Base-by-base conservation (phyloP, 2,329 filamentous ascomycete genomes). In the Colletotrichum sp. region DNA sequence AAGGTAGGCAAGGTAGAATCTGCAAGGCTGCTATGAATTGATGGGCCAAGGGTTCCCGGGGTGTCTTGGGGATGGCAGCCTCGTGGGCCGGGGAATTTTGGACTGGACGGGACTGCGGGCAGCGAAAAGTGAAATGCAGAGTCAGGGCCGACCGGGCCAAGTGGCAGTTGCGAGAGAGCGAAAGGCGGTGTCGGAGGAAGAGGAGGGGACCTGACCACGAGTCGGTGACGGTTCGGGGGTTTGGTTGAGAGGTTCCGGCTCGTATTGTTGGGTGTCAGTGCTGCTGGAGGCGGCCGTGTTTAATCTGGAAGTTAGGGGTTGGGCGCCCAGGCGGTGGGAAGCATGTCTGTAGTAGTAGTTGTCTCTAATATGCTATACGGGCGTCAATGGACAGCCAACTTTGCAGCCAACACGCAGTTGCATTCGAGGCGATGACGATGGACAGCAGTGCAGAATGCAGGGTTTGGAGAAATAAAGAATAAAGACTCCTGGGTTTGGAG, bases 131-230 rank as follows among this genome's bases (percentile, higher is more conserved):
- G 30, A 25, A 68, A 65, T 12, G 30, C 34, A 44, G 66, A 63
- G 72, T 72, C 73, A 60, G 22, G 70, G 64, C 70, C 64, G 48
- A 59, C 67, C 11, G 63, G 39, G 73, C 61, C 68, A 63, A 44
- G 63, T 64, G 69, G 63, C 70, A 73, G 70, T 16, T 65, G 44
- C n/a, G 44, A 52, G 44, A 27, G 39, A 63, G 44, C 44, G 32
- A 73, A 73, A 73, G 48, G 74, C 74, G 74, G 70, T 75, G 74
- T 73, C 73, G 73, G 68, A 32, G 28, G 59, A 34, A 11, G 8
- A 19, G 30, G 59, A 32, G 30, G 32, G n/a, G 8, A 34, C 55
- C 55, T 11, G 57, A 15, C 44, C 44, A 52, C 28, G 36, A 61
- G 68, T 71, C 22, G 68, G 39, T 71, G 68, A 36, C 52, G 66